A percentile compares a stretch with the other conserved stretches of the same genome.
Evolutionary conservation across 345 rosid species (phyloP).

Genomic region (Physaria fendleri): DNA sequence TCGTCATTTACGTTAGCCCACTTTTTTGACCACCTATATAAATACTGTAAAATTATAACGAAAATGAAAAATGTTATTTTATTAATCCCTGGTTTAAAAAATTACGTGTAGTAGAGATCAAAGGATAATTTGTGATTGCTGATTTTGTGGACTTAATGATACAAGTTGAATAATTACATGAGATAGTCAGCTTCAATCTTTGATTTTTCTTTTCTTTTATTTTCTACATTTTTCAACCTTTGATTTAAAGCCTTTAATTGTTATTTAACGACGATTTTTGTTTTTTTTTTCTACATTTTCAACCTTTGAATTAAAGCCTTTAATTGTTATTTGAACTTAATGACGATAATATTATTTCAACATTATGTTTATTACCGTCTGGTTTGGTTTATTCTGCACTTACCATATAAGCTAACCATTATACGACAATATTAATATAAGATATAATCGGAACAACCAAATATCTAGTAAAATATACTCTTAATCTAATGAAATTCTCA

Average conservation of each 20-base stretch:
- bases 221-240: conserved; percentile 2
- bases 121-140: conserved; percentile 8
- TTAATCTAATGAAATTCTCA: background rate
- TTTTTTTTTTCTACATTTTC: background rate
- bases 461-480: background rate
- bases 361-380: conserved; percentile 13
- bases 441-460: conserved; percentile 12
- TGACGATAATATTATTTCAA: conserved; percentile 15
- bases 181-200: conserved; percentile 12
- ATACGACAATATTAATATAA: too few species aligned
- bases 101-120: background rate
- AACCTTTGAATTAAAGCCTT: background rate
- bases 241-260: too few species aligned
- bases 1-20: background rate
- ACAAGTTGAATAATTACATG: conserved; percentile 4
- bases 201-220: background rate
- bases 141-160: conserved; percentile 23
- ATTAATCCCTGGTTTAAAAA: too few species aligned
- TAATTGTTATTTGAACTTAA: conserved; percentile 13
- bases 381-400: conserved; percentile 15
- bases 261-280: too few species aligned
- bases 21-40: background rate
- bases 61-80: too few species aligned
- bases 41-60: too few species aligned
- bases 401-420: background rate